Percentiles rank a stretch among this genome's conserved stretches.
These are phyloP conservation scores for Suillus paluster DNA, from an alignment of 768 basidiomycete species.

Conservation along the genomic window DNA sequence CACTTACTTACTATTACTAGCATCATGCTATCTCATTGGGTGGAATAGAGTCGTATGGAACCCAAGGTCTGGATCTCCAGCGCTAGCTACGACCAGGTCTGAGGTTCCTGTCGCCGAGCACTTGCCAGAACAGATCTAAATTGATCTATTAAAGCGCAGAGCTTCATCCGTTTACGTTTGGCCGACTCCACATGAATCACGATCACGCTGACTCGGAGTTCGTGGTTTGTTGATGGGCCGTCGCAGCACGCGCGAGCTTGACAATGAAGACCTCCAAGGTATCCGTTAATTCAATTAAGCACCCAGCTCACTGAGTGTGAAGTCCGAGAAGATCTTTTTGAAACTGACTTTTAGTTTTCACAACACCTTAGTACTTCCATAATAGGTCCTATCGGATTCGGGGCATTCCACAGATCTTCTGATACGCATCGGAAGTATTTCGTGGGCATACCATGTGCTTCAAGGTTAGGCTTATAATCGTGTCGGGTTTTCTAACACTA, in stretches of 20 bases:
- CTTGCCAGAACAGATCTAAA: background rate
- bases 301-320: background rate
- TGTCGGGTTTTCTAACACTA: background rate
- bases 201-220: background rate
- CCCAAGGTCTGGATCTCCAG: background rate
- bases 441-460: slow-evolving; percentile 3
- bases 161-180: background rate
- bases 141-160: background rate
- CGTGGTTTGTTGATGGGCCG: background rate
- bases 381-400: background rate
- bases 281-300: background rate
- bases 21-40: too few relatives aligned
- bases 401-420: background rate
- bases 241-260: background rate
- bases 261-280: background rate
- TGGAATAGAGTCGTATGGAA: too few relatives aligned
- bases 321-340: slow-evolving; percentile 1
- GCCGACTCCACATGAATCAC: too few relatives aligned
- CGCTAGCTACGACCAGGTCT: too few relatives aligned
- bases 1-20: too few relatives aligned
- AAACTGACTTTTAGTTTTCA: background rate
- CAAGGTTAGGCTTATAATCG: background rate
- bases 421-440: background rate
- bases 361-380: slow-evolving; percentile 2
- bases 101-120: background rate